Percentiles rank a stretch among this genome's conserved stretches.
These are phyloP conservation scores for Pezicula rhizophila DNA, from an alignment of 2,329 filamentous ascomycete genomes.

Conservation along the genomic window DNA sequence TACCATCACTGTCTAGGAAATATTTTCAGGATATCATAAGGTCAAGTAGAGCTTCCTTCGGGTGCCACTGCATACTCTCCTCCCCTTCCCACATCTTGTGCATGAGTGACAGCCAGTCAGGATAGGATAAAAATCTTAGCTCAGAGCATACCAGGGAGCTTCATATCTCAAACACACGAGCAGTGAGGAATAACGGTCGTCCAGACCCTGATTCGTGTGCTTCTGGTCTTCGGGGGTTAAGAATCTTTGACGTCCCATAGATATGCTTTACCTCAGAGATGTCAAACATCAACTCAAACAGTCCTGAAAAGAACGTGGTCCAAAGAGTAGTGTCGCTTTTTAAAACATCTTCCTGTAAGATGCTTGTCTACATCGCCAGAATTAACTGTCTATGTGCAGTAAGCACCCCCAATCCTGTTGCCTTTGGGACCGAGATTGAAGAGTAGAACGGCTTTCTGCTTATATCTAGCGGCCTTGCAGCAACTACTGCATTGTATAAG, in stretches of 20 bases:
- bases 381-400: slow-evolving; percentile 12
- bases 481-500: slow-evolving; percentile 13
- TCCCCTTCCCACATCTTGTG: slow-evolving; percentile 6
- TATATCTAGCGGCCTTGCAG: slow-evolving; percentile 15
- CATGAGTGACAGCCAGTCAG: slow-evolving; percentile 9
- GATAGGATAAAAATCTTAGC: slow-evolving; percentile 12
- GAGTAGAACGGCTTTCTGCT: slow-evolving; percentile 1
- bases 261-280: slow-evolving; percentile 18
- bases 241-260: slow-evolving; percentile 18
- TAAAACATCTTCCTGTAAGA: slow-evolving; percentile 1
- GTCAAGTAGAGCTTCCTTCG: slow-evolving; percentile 16
- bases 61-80: slow-evolving; percentile 10
- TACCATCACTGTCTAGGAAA: too few species aligned
- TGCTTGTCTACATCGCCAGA: slow-evolving; percentile 5
- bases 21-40: slow-evolving; percentile 16
- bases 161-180: slow-evolving; percentile 19
- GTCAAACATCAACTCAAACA: slow-evolving; percentile 21
- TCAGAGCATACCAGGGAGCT: slow-evolving; percentile 14
- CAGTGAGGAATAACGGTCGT: slow-evolving; percentile 15
- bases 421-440: background rate
- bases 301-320: slow-evolving; percentile 18
- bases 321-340: slow-evolving; percentile 13
- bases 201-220: slow-evolving; percentile 9
- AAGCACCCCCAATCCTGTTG: slow-evolving; percentile 8
- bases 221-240: slow-evolving; percentile 14